Evolutionary conservation across 1,284 basidiomycete species (phyloP).

Genomic region (Mrakiaceae sp.): DNA sequence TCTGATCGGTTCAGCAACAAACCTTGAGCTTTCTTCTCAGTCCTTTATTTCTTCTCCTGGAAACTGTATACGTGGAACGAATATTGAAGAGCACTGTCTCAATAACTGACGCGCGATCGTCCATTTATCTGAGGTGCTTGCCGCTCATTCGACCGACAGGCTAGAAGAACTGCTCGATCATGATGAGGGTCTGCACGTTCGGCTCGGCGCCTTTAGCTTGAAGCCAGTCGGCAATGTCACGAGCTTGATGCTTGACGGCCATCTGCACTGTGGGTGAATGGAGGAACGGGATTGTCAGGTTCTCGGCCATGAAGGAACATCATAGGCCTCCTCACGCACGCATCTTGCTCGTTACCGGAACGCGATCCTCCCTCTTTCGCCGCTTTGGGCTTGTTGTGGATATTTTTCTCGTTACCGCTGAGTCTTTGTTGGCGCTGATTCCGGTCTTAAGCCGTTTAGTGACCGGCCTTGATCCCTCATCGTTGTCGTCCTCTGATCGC

Average conservation of each 20-base stretch:
- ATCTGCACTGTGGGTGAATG: constrained; percentile 36
- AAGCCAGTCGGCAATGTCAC: constrained; percentile 61
- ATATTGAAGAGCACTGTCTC: no score
- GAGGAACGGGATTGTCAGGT: not conserved
- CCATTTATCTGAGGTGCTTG: no score
- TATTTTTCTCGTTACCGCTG: not conserved
- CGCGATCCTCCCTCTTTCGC: constrained; percentile 44
- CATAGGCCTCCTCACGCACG: constrained; percentile 20
- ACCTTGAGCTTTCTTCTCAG: no score
- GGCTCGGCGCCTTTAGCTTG: constrained; percentile 50
- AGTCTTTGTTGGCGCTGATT: constrained; percentile 24
- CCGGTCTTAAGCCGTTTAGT: constrained; percentile 22
- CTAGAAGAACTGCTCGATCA: no score
- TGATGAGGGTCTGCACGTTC: constrained; percentile 11
- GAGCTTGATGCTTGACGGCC: constrained; percentile 51
- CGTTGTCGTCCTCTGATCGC: constrained; percentile 35
- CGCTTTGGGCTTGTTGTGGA: not conserved
- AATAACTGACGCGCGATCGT: no score
- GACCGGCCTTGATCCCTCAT: constrained; percentile 32
- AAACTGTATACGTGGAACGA: no score
- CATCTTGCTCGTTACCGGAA: constrained; percentile 47
- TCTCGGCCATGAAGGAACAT: not conserved
- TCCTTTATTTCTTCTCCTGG: no score
- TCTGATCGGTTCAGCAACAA: no score
- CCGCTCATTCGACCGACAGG: no score